A percentile compares a stretch with the other conserved stretches of the same genome.
Evolutionary conservation across 73 alveolate species (phyloP).

Genomic region (Paramecium primaurelia): DNA sequence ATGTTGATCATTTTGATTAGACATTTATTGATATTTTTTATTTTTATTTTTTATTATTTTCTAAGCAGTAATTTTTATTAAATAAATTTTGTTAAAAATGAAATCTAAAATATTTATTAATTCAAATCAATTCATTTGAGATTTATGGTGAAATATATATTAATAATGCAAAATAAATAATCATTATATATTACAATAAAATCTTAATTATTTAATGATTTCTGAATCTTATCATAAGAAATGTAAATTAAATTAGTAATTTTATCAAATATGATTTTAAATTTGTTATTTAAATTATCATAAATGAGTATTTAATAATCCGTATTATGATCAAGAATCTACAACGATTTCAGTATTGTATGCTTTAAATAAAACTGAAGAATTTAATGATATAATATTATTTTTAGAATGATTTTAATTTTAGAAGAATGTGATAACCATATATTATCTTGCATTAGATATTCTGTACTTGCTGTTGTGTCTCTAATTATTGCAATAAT

Average conservation of each 20-base stretch:
- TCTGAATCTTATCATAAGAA: too few relatives aligned
- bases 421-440: not conserved
- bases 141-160: not conserved
- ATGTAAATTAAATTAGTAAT: not conserved
- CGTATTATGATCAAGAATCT: not conserved
- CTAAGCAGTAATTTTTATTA: not conserved
- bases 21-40: constrained; percentile 30
- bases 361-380: not conserved
- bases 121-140: not conserved
- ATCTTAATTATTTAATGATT: too few relatives aligned
- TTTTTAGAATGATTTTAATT: constrained; percentile 3
- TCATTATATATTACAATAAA: too few relatives aligned
- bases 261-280: not conserved
- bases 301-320: not conserved
- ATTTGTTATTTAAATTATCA: not conserved
- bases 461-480: not conserved
- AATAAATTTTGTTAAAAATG: not conserved
- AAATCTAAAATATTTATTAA: not conserved
- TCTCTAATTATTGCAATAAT: not conserved
- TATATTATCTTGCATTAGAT: not conserved
- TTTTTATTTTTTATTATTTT: not conserved
- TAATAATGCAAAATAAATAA: not conserved
- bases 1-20: not conserved
- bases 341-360: not conserved
- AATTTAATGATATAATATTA: not conserved